Evolutionary conservation across 208 protist species (phyloP).

Genomic region (Angomonas deanei): DNA sequence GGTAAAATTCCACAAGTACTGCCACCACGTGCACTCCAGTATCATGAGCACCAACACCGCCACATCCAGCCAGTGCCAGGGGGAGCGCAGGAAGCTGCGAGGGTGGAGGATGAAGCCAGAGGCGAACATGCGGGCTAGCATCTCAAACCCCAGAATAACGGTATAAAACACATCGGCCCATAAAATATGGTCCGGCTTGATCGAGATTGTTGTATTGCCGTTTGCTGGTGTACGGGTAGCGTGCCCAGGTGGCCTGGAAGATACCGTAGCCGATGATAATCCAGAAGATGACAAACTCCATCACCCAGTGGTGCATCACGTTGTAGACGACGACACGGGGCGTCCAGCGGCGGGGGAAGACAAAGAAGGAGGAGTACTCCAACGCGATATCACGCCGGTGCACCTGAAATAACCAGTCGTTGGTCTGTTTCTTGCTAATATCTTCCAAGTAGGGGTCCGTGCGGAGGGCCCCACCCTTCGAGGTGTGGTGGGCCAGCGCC

Average conservation of each 20-base stretch:
- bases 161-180: slow-evolving; percentile 89
- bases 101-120: slow-evolving; percentile 71
- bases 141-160: slow-evolving; percentile 71
- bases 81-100: slow-evolving; percentile 83
- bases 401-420: slow-evolving; percentile 73
- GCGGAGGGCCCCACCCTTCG: slow-evolving; percentile 50
- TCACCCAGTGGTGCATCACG: slow-evolving; percentile 86
- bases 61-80: slow-evolving; percentile 90
- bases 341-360: slow-evolving; percentile 76
- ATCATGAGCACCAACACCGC: slow-evolving; percentile 79
- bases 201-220: slow-evolving; percentile 10
- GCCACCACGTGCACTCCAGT: slow-evolving; percentile 69
- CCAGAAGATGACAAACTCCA: slow-evolving; percentile 64
- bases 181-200: slow-evolving; percentile 60
- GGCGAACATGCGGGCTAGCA: slow-evolving; percentile 80
- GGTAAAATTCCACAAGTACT: slow-evolving; percentile 79
- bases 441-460: slow-evolving; percentile 46
- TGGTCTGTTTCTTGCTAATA: slow-evolving; percentile 13
- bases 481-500: slow-evolving; percentile 48
- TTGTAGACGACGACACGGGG: slow-evolving; percentile 88
- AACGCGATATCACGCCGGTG: slow-evolving; percentile 73
- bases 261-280: slow-evolving; percentile 82
- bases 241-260: slow-evolving; percentile 77
- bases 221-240: slow-evolving; percentile 32
- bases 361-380: slow-evolving; percentile 77